Conservation (phyloP, 1,284 basidiomycete species). For the Ustilago loliicola region DNA sequence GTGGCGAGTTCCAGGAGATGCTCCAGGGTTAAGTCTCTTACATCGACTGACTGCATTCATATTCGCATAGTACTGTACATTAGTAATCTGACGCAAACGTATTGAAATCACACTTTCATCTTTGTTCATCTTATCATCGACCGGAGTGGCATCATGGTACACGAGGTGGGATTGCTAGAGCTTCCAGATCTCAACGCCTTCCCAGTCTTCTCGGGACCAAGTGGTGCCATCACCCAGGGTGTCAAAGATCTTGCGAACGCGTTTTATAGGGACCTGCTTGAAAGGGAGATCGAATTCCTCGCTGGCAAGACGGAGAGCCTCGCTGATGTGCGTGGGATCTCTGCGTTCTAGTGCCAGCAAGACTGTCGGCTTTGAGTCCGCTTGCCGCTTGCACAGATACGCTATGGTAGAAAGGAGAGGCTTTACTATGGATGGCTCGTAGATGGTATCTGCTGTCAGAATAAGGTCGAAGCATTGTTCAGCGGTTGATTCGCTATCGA, state of each 20-base stretch:
- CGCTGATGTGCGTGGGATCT: constrained; percentile 30
- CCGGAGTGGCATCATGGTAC: not conserved
- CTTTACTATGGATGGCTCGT: constrained; percentile 76
- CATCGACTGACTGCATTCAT: not conserved
- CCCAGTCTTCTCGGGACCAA: constrained; percentile 81
- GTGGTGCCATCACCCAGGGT: constrained; percentile 72
- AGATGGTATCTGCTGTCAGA: constrained; percentile 87
- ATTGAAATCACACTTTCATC: not conserved
- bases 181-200: constrained; percentile 81
- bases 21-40: constrained; percentile 63
- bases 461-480: constrained; percentile 77
- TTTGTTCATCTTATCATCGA: not conserved
- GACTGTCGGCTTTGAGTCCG: constrained; percentile 73
- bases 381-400: constrained; percentile 71
- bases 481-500: not conserved
- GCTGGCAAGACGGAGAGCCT: constrained; percentile 40
- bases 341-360: constrained; percentile 64
- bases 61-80: constrained; percentile 39
- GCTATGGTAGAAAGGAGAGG: constrained; percentile 81
- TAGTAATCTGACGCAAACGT: constrained; percentile 18
- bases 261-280: constrained; percentile 76
- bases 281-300: constrained; percentile 75
- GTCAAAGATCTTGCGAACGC: constrained; percentile 77
- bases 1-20: constrained; percentile 79
- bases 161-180: constrained; percentile 16